Conservation (phyloP, 1,284 basidiomycete genomes). For the Flammula alnicola region DNA sequence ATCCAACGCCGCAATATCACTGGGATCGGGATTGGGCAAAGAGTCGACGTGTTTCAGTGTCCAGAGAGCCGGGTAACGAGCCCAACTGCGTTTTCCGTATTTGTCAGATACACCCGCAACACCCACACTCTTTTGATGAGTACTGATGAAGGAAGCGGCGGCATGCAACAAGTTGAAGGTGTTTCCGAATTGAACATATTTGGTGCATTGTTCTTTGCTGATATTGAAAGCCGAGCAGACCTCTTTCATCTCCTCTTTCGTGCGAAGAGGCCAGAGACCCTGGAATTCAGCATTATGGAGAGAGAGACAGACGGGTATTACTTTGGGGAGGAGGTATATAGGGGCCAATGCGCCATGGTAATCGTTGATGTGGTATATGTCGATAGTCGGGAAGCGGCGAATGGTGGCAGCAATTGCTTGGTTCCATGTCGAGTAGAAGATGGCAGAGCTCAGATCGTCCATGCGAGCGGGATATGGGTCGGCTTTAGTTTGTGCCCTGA, state of each 20-base stretch:
- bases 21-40: conserved; percentile 90
- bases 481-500: conserved; percentile 92
- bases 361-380: conserved; percentile 90
- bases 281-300: conserved; percentile 97
- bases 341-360: conserved; percentile 92
- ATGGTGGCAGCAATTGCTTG: conserved; percentile 92
- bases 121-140: conserved; percentile 90
- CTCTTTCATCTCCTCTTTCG: conserved; percentile 97
- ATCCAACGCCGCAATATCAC: conserved; percentile 90
- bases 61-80: conserved; percentile 93
- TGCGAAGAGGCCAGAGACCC: conserved; percentile 91
- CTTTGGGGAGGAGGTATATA: conserved; percentile 88
- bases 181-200: conserved; percentile 96
- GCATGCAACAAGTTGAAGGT: conserved; percentile 94
- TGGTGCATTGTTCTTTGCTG: conserved; percentile 91
- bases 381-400: conserved; percentile 81
- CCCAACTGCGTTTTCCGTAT: conserved; percentile 94
- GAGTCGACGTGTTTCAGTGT: conserved; percentile 94
- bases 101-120: conserved; percentile 96
- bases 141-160: conserved; percentile 88
- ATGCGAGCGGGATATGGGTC: conserved; percentile 95
- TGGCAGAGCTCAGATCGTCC: conserved; percentile 93
- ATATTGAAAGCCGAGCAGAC: conserved; percentile 97
- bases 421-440: conserved; percentile 97
- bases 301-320: conserved; percentile 89